Evolutionary conservation across 2,329 filamentous ascomycete species (phyloP).

Genomic region (Achaetomium macrosporum): DNA sequence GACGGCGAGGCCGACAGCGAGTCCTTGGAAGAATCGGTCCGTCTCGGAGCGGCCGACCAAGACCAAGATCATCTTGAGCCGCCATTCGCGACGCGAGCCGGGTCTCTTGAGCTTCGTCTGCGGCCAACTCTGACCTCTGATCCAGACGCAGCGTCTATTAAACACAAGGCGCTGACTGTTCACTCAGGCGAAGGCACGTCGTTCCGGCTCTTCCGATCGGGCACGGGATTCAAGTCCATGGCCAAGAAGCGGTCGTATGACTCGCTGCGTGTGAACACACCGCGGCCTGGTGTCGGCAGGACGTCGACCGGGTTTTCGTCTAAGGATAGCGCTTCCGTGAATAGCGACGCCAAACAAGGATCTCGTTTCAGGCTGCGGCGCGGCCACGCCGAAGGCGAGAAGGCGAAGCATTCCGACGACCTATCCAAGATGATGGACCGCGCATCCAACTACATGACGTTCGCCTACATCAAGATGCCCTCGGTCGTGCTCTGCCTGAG

Average conservation of each 20-base stretch:
- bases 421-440: slow-evolving; percentile 93
- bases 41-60: slow-evolving; percentile 37
- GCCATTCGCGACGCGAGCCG: slow-evolving; percentile 56
- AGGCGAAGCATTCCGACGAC: slow-evolving; percentile 71
- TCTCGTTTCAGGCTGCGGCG: slow-evolving; percentile 53
- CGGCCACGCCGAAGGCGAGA: slow-evolving; percentile 36
- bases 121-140: slow-evolving; percentile 71
- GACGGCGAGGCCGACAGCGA: slow-evolving; percentile 45
- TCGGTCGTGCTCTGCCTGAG: slow-evolving; percentile 92
- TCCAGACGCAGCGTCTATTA: slow-evolving; percentile 29
- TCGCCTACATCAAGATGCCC: slow-evolving; percentile 90
- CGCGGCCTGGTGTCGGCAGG: slow-evolving; percentile 41
- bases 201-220: slow-evolving; percentile 48
- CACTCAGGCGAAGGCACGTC: slow-evolving; percentile 44
- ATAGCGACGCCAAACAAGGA: slow-evolving; percentile 39
- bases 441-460: slow-evolving; percentile 95
- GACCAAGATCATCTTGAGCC: slow-evolving; percentile 34
- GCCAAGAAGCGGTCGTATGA: slow-evolving; percentile 52
- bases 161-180: slow-evolving; percentile 45
- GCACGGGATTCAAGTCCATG: slow-evolving; percentile 39
- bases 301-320: slow-evolving; percentile 39
- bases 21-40: slow-evolving; percentile 35
- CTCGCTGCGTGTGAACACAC: slow-evolving; percentile 42
- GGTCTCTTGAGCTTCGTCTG: slow-evolving; percentile 74
- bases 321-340: slow-evolving; percentile 34